Conservation (phyloP, 1,139 yeast species). For the Lodderomyces parapsilosis region DNA sequence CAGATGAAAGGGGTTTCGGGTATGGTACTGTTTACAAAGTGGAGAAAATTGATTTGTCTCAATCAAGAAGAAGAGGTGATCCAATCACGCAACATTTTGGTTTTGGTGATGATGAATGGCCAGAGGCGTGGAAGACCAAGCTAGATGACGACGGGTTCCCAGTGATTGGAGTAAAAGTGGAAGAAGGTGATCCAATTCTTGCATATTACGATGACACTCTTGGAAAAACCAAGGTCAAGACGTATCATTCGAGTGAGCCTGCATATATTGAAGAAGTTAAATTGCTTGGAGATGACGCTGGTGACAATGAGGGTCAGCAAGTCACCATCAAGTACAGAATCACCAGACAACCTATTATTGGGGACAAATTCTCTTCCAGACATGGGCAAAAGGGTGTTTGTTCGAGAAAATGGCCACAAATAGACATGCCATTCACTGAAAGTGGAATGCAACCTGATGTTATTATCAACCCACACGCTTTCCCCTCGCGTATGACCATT, state of each 20-base stretch:
- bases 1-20: constrained; percentile 97
- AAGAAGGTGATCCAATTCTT: constrained; percentile 94
- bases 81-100: constrained; percentile 95
- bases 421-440: constrained; percentile 97
- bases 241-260: constrained; percentile 92
- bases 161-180: constrained; percentile 78
- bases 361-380: constrained; percentile 97
- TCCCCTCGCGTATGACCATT: constrained; percentile 99
- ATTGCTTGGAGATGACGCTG: constrained; percentile 75
- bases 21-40: constrained; percentile 96
- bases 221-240: constrained; percentile 88
- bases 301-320: constrained; percentile 75
- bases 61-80: constrained; percentile 85
- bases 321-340: constrained; percentile 88
- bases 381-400: constrained; percentile 99
- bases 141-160: constrained; percentile 95
- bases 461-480: constrained; percentile 97
- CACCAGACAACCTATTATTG: constrained; percentile 90
- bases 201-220: constrained; percentile 90
- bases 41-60: constrained; percentile 81
- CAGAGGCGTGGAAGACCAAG: constrained; percentile 82
- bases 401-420: constrained; percentile 96
- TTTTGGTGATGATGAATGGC: constrained; percentile 91
- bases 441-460: constrained; percentile 96
- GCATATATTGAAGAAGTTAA: constrained; percentile 96